phyloP scores from a whole-genome alignment of 1,284 basidiomycete genomes.

The Tylopilus microsporus region DNA sequence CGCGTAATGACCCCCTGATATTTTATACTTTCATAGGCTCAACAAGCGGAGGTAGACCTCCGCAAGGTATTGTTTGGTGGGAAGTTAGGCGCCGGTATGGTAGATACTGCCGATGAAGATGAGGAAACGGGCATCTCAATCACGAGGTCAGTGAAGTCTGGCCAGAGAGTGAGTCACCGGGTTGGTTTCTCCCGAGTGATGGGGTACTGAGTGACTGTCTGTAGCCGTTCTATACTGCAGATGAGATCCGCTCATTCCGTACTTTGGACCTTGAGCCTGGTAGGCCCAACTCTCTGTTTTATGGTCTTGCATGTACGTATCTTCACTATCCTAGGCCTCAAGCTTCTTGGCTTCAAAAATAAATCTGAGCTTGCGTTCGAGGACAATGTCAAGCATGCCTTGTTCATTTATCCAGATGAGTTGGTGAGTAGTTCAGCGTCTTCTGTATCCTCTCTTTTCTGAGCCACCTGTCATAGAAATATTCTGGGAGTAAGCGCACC shows the following conservation, averaged over 20 bases:
- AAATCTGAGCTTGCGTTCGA: constrained; percentile 69
- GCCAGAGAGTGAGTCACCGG: constrained; percentile 41
- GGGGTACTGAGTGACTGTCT: constrained; percentile 1
- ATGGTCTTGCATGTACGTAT: background rate
- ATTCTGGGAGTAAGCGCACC: constrained; percentile 85
- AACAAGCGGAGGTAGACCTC: constrained; percentile 56
- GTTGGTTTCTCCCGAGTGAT: background rate
- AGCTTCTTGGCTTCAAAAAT: constrained; percentile 89
- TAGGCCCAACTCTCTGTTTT: constrained; percentile 31
- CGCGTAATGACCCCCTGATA: constrained; percentile 12
- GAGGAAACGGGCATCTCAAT: constrained; percentile 23
- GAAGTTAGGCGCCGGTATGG: constrained; percentile 45
- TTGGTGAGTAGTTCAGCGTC: constrained; percentile 43
- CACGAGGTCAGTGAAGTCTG: constrained; percentile 43
- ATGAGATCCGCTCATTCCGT: constrained; percentile 78
- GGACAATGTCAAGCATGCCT: constrained; percentile 87
- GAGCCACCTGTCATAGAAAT: constrained; percentile 45
- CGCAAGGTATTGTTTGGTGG: constrained; percentile 59
- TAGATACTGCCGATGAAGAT: constrained; percentile 45
- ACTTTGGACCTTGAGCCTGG: constrained; percentile 74
- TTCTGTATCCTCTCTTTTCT: background rate
- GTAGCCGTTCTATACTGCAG: constrained; percentile 79
- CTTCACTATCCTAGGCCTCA: constrained; percentile 51
- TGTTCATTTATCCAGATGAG: constrained; percentile 93
- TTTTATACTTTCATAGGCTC: constrained; percentile 41